Base-by-base conservation (phyloP, 129 eudicot genomes). In the Lonicera japonica region DNA sequence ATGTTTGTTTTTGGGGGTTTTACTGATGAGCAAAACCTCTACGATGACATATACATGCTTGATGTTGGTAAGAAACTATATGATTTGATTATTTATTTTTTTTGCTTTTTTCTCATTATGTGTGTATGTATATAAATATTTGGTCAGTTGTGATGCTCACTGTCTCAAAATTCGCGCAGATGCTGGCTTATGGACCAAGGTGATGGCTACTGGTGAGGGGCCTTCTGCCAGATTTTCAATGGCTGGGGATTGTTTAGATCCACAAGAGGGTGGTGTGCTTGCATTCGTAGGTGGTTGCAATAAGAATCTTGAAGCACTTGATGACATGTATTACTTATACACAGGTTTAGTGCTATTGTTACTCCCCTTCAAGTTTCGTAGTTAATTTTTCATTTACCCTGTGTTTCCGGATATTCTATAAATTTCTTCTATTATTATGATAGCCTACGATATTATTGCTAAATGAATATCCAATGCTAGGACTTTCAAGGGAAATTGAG, bases 221-320 rank as follows among this genome's bases (percentile, higher is more conserved):
- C 99, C 99, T 22, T 88, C 99, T 70, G 92, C 95, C 58, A 76
- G 99, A 81, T 94, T 94, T 72, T 94, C 99, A 18, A 83, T 94
- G 96, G 95, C 96, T 38, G 99, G 95, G 56, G 94, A 83, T 66
- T 66, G 86, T 77, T 80, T 94, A 71, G 92, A 88, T 77, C 99
- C 95, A 3, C 81, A 78, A 9, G 74, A 77, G 65, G 78, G 84
- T 23, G 99, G 99, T 64, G 87, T 75, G 57, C 84, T 94, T 71
- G 75, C 75, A 25, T 94, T 88, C 65, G 69, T 88, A 12, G 99
- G 99, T 64, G 99, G 99, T 48, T 94, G 99, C 82, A 88, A 85
- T 73, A 94, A 83, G 78, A 85, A 65, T 54, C 95, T 94, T 60
- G 96, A 94, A 64, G 96, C 99, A 62, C 75, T 94, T 61, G 95